These are phyloP conservation scores for Cairneyella variabilis DNA, from an alignment of 495 filamentous ascomycete species.

Conservation along the genomic window DNA sequence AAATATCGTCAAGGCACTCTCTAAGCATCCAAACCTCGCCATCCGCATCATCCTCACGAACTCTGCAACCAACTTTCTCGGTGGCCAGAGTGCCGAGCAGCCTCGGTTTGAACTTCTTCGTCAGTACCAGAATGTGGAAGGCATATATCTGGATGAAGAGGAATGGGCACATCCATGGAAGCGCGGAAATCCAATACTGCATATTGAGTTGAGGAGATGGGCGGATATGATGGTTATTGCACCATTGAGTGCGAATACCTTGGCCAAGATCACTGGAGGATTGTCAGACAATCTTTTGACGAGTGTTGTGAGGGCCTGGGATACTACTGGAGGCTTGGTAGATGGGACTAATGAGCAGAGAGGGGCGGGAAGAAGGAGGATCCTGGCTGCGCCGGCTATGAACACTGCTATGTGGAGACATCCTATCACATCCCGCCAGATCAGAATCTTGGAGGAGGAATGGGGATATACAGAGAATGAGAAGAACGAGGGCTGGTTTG, in stretches of 20 bases:
- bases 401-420: slow-evolving; percentile 91
- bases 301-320: slow-evolving; percentile 83
- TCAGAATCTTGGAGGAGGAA: slow-evolving; percentile 65
- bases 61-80: slow-evolving; percentile 67
- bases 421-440: slow-evolving; percentile 70
- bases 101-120: slow-evolving; percentile 52
- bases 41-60: slow-evolving; percentile 76
- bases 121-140: slow-evolving; percentile 58
- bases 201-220: slow-evolving; percentile 82
- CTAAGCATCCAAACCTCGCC: slow-evolving; percentile 51
- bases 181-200: slow-evolving; percentile 64
- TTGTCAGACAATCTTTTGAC: slow-evolving; percentile 65
- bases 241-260: slow-evolving; percentile 71
- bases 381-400: slow-evolving; percentile 56
- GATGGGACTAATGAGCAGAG: not conserved
- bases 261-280: slow-evolving; percentile 73
- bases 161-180: slow-evolving; percentile 78
- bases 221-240: slow-evolving; percentile 77
- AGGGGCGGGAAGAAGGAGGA: slow-evolving; percentile 17
- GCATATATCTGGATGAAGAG: slow-evolving; percentile 70
- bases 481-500: slow-evolving; percentile 60
- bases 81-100: slow-evolving; percentile 65
- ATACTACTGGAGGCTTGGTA: slow-evolving; percentile 63
- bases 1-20: slow-evolving; percentile 59
- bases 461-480: slow-evolving; percentile 50